Conservation (phyloP, 331 rosid genomes). For the Rhamnella rubrinervis region DNA sequence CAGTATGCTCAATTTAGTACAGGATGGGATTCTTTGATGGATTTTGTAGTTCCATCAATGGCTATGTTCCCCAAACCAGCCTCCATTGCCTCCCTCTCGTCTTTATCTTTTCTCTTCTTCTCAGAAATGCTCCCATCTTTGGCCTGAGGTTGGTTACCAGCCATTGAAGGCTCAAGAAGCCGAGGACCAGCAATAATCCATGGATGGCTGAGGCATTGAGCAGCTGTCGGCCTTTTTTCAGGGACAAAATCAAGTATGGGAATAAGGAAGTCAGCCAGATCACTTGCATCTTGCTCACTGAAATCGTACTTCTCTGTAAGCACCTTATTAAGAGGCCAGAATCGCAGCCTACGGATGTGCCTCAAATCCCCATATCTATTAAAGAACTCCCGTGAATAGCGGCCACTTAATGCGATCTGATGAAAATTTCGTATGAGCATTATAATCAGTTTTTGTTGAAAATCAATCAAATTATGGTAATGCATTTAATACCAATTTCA, state of each 20-base stretch:
- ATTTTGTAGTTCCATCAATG: constrained; percentile 47
- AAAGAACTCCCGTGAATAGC: constrained; percentile 78
- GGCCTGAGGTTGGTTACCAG: constrained; percentile 29
- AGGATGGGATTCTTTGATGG: constrained; percentile 30
- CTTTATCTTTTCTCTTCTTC: constrained; percentile 37
- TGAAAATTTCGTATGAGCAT: neutral
- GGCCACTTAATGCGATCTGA: constrained; percentile 78
- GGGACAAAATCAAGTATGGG: constrained; percentile 80
- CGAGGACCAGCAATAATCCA: constrained; percentile 64
- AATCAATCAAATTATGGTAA: constrained; percentile 1
- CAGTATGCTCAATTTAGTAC: constrained; percentile 15
- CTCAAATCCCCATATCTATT: constrained; percentile 74
- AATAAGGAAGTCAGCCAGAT: constrained; percentile 58
- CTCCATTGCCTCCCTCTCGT: constrained; percentile 57
- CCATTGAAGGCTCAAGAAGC: constrained; percentile 47
- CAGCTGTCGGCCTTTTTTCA: constrained; percentile 83
- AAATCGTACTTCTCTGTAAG: constrained; percentile 68
- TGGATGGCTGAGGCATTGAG: constrained; percentile 68
- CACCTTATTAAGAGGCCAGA: constrained; percentile 81
- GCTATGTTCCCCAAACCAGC: constrained; percentile 54
- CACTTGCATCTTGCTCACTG: constrained; percentile 68
- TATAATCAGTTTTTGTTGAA: constrained; percentile 1
- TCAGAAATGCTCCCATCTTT: constrained; percentile 28
- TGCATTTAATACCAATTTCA: constrained; percentile 2
- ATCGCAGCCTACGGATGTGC: constrained; percentile 69